phyloP scores from a whole-genome alignment of 2,329 filamentous ascomycete genomes.

The Neofusicoccum kwambonambiense region DNA sequence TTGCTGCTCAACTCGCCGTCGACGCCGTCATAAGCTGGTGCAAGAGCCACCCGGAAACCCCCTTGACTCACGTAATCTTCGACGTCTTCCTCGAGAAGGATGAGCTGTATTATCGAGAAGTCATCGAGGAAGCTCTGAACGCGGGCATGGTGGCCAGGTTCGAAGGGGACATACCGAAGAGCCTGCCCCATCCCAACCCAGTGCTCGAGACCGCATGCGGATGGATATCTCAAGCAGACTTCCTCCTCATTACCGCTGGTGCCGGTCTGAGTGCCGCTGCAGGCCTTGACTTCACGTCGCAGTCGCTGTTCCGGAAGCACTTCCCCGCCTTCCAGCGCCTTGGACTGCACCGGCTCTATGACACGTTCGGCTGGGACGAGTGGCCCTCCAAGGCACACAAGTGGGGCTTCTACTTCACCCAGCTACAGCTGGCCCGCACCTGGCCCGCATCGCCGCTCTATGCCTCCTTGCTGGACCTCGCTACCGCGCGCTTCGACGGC shows the following conservation, averaged over 20 bases:
- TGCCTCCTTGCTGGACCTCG: constrained; percentile 20
- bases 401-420: constrained; percentile 37
- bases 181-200: not conserved
- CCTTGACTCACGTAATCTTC: constrained; percentile 34
- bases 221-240: constrained; percentile 29
- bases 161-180: not conserved
- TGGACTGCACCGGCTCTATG: constrained; percentile 32
- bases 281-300: constrained; percentile 35
- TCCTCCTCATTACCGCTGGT: constrained; percentile 33
- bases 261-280: constrained; percentile 37
- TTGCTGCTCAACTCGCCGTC: constrained; percentile 32
- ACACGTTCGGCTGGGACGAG: constrained; percentile 32
- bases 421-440: constrained; percentile 27
- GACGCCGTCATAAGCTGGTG: constrained; percentile 30
- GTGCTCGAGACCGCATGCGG: constrained; percentile 1
- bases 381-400: constrained; percentile 31
- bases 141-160: not conserved
- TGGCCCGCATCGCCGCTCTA: constrained; percentile 30
- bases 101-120: constrained; percentile 22
- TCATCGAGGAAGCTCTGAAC: constrained; percentile 17
- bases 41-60: constrained; percentile 25
- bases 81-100: constrained; percentile 34
- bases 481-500: constrained; percentile 20
- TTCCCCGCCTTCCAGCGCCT: constrained; percentile 31
- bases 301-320: constrained; percentile 29